Evolutionary conservation across 345 rosid genomes (phyloP).

Genomic region (Populus alba): DNA sequence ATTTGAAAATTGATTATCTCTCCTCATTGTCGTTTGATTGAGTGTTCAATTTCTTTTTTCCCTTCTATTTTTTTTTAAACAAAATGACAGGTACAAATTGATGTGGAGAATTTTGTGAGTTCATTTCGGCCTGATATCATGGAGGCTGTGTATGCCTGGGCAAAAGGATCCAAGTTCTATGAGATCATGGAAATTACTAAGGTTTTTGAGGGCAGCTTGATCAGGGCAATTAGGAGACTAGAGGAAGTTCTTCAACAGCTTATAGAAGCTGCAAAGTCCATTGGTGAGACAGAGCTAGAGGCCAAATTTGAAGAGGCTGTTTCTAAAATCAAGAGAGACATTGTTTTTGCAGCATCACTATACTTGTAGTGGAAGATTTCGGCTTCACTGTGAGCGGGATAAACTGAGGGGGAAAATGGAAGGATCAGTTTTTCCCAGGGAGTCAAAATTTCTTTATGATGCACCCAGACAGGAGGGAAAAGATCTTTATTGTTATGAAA

Average conservation of each 20-base stretch:
- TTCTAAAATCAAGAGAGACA: constrained; percentile 88
- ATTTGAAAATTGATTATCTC: neutral
- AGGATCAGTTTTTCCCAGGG: neutral
- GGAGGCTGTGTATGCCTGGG: constrained; percentile 99
- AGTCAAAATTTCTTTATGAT: neutral
- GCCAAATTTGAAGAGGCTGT: constrained; percentile 85
- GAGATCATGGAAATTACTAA: constrained; percentile 91
- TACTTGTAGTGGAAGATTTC: constrained; percentile 47
- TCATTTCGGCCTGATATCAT: constrained; percentile 91
- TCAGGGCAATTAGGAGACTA: constrained; percentile 91
- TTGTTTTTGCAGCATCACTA: constrained; percentile 91
- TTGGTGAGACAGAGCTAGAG: constrained; percentile 84
- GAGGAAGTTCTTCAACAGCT: constrained; percentile 98
- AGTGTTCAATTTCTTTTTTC: neutral
- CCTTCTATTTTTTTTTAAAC: neutral
- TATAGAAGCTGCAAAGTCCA: constrained; percentile 78
- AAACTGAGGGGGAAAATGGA: neutral
- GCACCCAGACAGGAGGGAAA: neutral
- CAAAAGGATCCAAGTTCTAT: constrained; percentile 88
- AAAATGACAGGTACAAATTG: constrained; percentile 65
- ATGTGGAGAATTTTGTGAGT: constrained; percentile 74
- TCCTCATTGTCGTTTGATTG: neutral
- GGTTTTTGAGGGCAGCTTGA: constrained; percentile 97
- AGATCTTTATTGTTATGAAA: neutral
- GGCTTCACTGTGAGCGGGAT: neutral